Conservation (phyloP, 495 filamentous ascomycete species). For the Penicillium turbatum region DNA sequence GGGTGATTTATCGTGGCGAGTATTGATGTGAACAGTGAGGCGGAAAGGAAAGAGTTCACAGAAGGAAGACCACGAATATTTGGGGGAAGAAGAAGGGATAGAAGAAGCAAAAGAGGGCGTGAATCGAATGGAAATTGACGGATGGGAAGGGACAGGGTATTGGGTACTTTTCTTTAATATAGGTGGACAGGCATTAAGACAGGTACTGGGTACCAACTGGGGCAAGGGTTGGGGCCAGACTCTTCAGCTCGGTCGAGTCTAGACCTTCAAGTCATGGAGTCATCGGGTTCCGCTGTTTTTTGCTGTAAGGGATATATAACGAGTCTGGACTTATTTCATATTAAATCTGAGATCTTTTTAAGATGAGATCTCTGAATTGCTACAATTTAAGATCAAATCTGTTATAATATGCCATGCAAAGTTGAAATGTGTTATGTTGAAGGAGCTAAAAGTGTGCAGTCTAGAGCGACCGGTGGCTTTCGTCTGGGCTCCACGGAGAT, state of each 20-base stretch:
- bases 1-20: no score
- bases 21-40: not conserved
- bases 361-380: not conserved
- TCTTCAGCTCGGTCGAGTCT: slow-evolving; percentile 18
- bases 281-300: slow-evolving; percentile 20
- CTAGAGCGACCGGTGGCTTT: slow-evolving; percentile 16
- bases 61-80: slow-evolving; percentile 5
- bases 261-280: slow-evolving; percentile 21
- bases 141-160: slow-evolving; percentile 12
- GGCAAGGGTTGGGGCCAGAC: slow-evolving; percentile 15
- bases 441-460: slow-evolving; percentile 16
- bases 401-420: not conserved
- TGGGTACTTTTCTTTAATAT: slow-evolving; percentile 15
- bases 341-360: not conserved
- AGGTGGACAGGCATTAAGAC: not conserved
- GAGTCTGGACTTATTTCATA: not conserved
- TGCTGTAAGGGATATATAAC: slow-evolving; percentile 3
- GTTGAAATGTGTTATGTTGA: not conserved
- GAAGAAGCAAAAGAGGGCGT: slow-evolving; percentile 11
- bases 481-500: slow-evolving; percentile 16
- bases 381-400: not conserved
- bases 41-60: slow-evolving; percentile 3
- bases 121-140: slow-evolving; percentile 20
- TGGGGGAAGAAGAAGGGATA: slow-evolving; percentile 10
- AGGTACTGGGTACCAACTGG: slow-evolving; percentile 16